phyloP scores from a whole-genome alignment of 73 alveolate genomes.

The Paramecium tetraurelia region DNA sequence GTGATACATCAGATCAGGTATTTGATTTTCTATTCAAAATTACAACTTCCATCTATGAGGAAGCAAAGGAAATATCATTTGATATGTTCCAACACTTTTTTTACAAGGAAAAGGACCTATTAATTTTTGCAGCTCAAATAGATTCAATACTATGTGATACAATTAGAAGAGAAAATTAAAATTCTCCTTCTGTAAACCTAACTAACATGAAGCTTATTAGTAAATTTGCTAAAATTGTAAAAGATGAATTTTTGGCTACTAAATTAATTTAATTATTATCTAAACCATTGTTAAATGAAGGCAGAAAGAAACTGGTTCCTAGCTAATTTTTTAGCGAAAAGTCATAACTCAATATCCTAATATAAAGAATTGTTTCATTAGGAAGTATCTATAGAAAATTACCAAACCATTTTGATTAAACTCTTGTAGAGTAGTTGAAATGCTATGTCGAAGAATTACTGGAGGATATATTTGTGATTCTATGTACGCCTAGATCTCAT shows the following conservation, averaged over 20 bases:
- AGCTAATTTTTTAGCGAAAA: slow-evolving; percentile 30
- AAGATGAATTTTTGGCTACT: background rate
- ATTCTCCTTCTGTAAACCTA: background rate
- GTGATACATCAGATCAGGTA: background rate
- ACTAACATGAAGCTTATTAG: background rate
- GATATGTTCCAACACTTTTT: slow-evolving; percentile 36
- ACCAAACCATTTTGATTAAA: background rate
- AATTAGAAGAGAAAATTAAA: background rate
- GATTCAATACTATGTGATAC: slow-evolving; percentile 42
- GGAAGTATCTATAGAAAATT: background rate
- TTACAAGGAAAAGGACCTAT: background rate
- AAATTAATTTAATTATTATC: slow-evolving; percentile 6
- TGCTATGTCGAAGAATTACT: background rate
- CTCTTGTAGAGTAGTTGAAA: background rate
- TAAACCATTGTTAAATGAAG: background rate
- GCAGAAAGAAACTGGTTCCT: background rate
- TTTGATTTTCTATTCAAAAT: slow-evolving; percentile 48
- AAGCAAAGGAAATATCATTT: slow-evolving; percentile 35
- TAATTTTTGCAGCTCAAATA: slow-evolving; percentile 24
- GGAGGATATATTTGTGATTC: background rate
- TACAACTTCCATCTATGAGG: slow-evolving; percentile 25
- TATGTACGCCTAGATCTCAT: slow-evolving; percentile 19
- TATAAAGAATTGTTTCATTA: background rate
- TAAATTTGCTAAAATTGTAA: background rate
- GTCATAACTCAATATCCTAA: background rate